Base-by-base conservation (phyloP, 2,329 filamentous ascomycete species). In the Neopestalotiopsis clavispora region DNA sequence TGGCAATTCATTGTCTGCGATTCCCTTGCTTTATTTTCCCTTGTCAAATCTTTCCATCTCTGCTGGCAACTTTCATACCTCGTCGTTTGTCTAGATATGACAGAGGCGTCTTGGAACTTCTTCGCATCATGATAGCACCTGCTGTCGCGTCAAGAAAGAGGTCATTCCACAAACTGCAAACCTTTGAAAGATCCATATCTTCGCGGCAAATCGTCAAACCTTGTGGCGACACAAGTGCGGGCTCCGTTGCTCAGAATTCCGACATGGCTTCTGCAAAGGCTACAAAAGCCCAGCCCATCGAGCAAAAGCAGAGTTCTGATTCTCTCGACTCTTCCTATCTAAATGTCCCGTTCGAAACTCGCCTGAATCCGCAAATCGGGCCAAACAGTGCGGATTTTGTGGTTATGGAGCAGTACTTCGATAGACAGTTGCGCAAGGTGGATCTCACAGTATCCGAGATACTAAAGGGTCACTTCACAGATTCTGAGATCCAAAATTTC, bases 401-500 rank as follows among this genome's bases (percentile, higher is more conserved):
- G 40, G 65, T 70, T 14, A 72, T 74, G 42, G 71, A 75, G 40
- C 14, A 69, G 0, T 73, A 74, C 14, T 84, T 84, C 66, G 68
- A 69, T 1, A 56, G 67, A 1, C 57, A 79, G 4, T 69, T 83
- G 38, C 59, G 69, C 4, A 59, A 71, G 4, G 70, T 74, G 0
- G 62, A 68, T 0, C 67, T 72, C 10, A 74, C 76, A 1, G 70
- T 83, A 7, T 59, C 75, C 1, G 42, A 75, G 0, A 78, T 84
- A n/a, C 68, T 84, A 1, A 68, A 78, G 2, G 69, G 71, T 1
- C 72, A 72, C 28, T 84, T 84, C 30, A 78, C 79, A 1, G 49
- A 68, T 0, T 73, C 81, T 52, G 82, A 84, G 68, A 72, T 76
- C 23, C 70, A 67, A 1, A 67, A 81, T 30, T 74, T 84, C 40